These are phyloP conservation scores for Colletotrichum sidae DNA, from an alignment of 2,329 filamentous ascomycete species.

Conservation along the genomic window DNA sequence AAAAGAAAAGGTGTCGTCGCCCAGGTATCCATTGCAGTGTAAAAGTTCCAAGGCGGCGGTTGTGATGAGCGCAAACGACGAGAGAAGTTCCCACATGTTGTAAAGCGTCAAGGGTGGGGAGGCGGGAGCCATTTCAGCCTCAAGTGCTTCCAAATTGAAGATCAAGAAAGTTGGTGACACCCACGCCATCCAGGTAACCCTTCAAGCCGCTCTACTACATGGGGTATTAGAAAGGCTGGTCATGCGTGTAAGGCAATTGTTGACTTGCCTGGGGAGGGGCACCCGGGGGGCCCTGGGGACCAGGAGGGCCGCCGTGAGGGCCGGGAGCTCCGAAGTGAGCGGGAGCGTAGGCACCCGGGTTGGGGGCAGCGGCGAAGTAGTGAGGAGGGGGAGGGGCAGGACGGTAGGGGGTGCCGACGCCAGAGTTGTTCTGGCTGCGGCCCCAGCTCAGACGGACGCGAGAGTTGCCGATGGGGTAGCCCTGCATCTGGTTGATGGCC, in stretches of 20 bases:
- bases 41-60: constrained; percentile 34
- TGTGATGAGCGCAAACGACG: constrained; percentile 26
- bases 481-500: constrained; percentile 99
- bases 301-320: constrained; percentile 53
- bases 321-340: constrained; percentile 61
- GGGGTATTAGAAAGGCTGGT: constrained; percentile 11
- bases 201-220: constrained; percentile 27
- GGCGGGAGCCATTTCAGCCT: constrained; percentile 10
- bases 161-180: background rate
- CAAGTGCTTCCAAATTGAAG: background rate
- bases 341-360: constrained; percentile 58
- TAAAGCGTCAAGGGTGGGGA: constrained; percentile 30
- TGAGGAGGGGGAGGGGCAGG: constrained; percentile 80
- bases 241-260: background rate
- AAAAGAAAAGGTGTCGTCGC: constrained; percentile 37
- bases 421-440: constrained; percentile 98
- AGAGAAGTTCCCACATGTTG: constrained; percentile 13
- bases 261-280: constrained; percentile 44
- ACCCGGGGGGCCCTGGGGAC: constrained; percentile 50
- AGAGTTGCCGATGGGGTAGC: constrained; percentile 98
- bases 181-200: constrained; percentile 15
- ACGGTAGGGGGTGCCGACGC: constrained; percentile 95
- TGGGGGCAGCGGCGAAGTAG: constrained; percentile 55
- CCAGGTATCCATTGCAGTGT: constrained; percentile 37
- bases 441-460: constrained; percentile 98